Base-by-base conservation (phyloP, 306 rosid species). In the Fagus crenata region DNA sequence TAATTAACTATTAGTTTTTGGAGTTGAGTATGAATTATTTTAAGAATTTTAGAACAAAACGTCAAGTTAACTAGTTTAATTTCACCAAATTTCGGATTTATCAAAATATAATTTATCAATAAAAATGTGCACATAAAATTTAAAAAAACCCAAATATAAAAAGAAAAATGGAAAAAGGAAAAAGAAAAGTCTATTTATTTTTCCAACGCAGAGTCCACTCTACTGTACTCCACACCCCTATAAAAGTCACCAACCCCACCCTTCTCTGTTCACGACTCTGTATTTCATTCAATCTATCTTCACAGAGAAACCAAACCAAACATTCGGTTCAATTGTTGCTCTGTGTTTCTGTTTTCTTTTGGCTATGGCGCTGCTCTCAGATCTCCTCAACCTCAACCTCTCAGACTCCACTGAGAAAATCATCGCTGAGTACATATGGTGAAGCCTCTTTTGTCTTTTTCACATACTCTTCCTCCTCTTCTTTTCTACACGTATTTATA, bases 351-450 rank as follows among this genome's bases (percentile, higher is more conserved):
- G 39, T 74, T 46, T 55, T 55, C 22, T 65, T 1, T 43, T n/a
- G 51, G n/a, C 81, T 0, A 77, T 89, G 93, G 73, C 93, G 41
- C 75, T 80, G 7, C 91, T 89, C 17, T 81, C 93, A 74, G 91
- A 87, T 85, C 89, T 89, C 59, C 17, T 89, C 78, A 89, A 89
- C 75, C 91, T 87, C 41, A 33, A 87, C 82, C 85, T 87, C 85
- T 85, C 91, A 2, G 86, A 81, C 2, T 11, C 71, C 74, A 80
- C 93, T 0, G 86, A 87, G 69, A 89, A 89, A 79, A 32, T 89
- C 11, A 89, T 89, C 58, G 93, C 93, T 1, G 93, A 89, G 82
- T 89, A 89, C 79, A 85, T 89, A 80, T 89, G 93, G 93, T 89
- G 9, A 28, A 18, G 1, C 49, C 49, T 67, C 69, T 69, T 65